Evolutionary conservation across 2,329 filamentous ascomycete species (phyloP).

Genomic region (Sphaerostilbella broomeana): DNA sequence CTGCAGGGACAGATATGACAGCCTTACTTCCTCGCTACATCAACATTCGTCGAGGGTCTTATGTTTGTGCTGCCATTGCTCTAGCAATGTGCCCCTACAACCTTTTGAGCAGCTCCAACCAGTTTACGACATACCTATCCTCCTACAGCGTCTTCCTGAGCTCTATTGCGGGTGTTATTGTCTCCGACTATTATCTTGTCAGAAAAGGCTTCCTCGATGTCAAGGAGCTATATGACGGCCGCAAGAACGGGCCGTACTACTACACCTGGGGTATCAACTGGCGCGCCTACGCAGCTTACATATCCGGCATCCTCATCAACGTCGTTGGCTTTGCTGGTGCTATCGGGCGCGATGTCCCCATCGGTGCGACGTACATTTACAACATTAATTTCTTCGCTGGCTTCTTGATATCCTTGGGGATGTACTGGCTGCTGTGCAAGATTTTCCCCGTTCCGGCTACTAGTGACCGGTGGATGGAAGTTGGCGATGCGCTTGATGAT

Average conservation of each 20-base stretch:
- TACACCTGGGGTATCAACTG: conserved; percentile 70
- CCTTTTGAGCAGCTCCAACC: conserved; percentile 65
- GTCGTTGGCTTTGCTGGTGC: conserved; percentile 87
- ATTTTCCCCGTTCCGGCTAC: conserved; percentile 67
- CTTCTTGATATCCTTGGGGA: conserved; percentile 59
- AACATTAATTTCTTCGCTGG: conserved; percentile 87
- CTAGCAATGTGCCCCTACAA: conserved; percentile 85
- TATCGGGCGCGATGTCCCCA: conserved; percentile 63
- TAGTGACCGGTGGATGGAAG: conserved; percentile 71
- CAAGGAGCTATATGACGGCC: conserved; percentile 70
- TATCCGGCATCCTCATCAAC: conserved; percentile 79
- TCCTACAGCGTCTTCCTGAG: conserved; percentile 93
- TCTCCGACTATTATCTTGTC: conserved; percentile 81
- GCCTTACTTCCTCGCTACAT: conserved; percentile 72
- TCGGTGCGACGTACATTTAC: conserved; percentile 79
- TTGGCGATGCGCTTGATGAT: conserved; percentile 57
- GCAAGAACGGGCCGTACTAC: conserved; percentile 62
- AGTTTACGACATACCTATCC: conserved; percentile 86
- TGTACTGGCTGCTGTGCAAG: conserved; percentile 66
- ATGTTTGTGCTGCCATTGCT: conserved; percentile 73
- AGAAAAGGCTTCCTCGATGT: conserved; percentile 75
- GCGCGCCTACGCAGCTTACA: conserved; percentile 77
- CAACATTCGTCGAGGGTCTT: conserved; percentile 80
- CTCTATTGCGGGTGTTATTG: conserved; percentile 86
- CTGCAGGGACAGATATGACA: conserved; percentile 76